Evolutionary conservation across 176 grass and related monocot genomes (phyloP).

Genomic region (Avena sativa): DNA sequence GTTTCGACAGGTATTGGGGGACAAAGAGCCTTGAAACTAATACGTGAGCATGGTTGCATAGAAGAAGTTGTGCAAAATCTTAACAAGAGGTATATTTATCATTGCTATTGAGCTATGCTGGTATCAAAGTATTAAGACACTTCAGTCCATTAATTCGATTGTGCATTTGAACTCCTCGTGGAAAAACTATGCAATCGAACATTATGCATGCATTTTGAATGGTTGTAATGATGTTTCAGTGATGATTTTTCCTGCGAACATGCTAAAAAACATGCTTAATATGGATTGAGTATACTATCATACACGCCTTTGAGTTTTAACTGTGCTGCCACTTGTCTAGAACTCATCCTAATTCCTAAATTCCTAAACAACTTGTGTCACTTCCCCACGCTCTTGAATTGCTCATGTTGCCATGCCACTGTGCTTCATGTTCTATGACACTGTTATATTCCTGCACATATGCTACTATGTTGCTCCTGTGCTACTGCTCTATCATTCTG

Average conservation of each 20-base stretch:
- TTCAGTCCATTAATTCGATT: constrained; percentile 9
- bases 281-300: background rate
- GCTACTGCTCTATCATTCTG: background rate
- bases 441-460: constrained; percentile 6
- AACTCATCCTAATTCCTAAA: too few species aligned
- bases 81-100: constrained; percentile 66
- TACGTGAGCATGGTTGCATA: constrained; percentile 80
- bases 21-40: constrained; percentile 93
- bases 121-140: background rate
- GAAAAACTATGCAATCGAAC: background rate
- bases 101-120: constrained; percentile 16
- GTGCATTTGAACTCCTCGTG: constrained; percentile 4
- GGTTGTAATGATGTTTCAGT: background rate
- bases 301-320: constrained; percentile 27
- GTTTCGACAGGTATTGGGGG: constrained; percentile 82
- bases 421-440: constrained; percentile 11
- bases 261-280: background rate
- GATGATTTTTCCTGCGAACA: constrained; percentile 14
- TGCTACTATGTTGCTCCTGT: background rate
- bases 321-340: background rate
- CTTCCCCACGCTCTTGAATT: background rate
- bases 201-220: background rate
- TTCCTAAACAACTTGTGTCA: constrained; percentile 4
- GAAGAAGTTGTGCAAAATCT: constrained; percentile 89
- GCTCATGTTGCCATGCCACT: background rate